A percentile compares a stretch with the other conserved stretches of the same genome.
Evolutionary conservation across 768 basidiomycete genomes (phyloP).

Genomic region (Xerocomellus intermedius): DNA sequence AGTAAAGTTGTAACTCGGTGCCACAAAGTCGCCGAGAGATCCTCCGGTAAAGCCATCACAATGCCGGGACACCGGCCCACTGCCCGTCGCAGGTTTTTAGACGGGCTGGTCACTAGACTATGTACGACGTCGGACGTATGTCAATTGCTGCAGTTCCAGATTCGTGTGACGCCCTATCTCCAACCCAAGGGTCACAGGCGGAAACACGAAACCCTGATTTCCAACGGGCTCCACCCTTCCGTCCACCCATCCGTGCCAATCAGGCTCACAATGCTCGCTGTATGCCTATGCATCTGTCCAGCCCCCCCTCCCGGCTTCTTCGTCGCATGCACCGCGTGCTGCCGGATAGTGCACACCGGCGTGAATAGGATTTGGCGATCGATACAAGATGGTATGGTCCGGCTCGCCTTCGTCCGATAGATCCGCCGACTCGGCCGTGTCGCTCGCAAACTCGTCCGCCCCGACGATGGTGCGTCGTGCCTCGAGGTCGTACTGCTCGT

Average conservation of each 20-base stretch:
- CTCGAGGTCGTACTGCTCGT: slow-evolving; percentile 77
- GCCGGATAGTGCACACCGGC: background rate
- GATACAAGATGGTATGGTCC: slow-evolving; percentile 52
- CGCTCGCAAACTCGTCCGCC: slow-evolving; percentile 34
- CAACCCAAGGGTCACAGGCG: too few species aligned
- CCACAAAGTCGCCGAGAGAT: background rate
- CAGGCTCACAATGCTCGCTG: slow-evolving; percentile 80
- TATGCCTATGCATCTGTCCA: slow-evolving; percentile 63
- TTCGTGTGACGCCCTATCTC: too few species aligned
- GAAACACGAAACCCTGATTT: too few species aligned
- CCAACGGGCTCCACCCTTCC: slow-evolving; percentile 43
- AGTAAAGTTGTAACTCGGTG: too few species aligned
- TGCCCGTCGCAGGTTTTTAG: too few species aligned
- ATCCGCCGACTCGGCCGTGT: slow-evolving; percentile 36
- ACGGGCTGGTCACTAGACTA: too few species aligned
- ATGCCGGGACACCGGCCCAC: too few species aligned
- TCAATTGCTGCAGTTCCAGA: too few species aligned
- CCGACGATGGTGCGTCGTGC: slow-evolving; percentile 34
- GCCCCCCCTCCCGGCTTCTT: background rate
- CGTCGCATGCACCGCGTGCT: too few species aligned
- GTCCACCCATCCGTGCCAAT: slow-evolving; percentile 73
- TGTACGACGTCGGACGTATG: too few species aligned
- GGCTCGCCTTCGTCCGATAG: slow-evolving; percentile 4
- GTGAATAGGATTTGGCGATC: slow-evolving; percentile 53
- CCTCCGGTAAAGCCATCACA: background rate